phyloP scores from a whole-genome alignment of 345 rosid genomes.

The Zanthoxylum bungeanum region DNA sequence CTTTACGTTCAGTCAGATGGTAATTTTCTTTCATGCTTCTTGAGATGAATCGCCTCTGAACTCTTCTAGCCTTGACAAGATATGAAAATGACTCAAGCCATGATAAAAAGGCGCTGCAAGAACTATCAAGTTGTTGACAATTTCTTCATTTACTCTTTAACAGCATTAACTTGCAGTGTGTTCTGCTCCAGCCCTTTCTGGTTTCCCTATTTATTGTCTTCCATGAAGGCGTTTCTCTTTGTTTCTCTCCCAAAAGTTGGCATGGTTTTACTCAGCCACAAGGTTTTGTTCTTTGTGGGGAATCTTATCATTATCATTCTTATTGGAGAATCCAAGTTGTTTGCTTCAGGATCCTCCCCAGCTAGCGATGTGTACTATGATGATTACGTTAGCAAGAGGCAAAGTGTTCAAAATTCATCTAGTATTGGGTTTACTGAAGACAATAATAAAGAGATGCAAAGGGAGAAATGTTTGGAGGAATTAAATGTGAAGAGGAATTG shows the following conservation, averaged over 20 bases:
- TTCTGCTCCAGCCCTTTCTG: slow-evolving; percentile 39
- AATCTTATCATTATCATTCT: slow-evolving; percentile 54
- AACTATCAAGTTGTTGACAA: slow-evolving; percentile 26
- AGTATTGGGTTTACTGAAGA: no score
- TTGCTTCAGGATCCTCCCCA: slow-evolving; percentile 30
- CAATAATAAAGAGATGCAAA: slow-evolving; percentile 13
- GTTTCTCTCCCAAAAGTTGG: slow-evolving; percentile 28
- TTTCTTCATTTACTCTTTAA: slow-evolving; percentile 19
- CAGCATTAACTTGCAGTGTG: slow-evolving; percentile 30
- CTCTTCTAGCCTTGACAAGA: slow-evolving; percentile 17
- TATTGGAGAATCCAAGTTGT: slow-evolving; percentile 46
- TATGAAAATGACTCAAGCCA: slow-evolving; percentile 29
- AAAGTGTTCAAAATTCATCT: slow-evolving; percentile 6
- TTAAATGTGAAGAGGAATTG: slow-evolving; percentile 9
- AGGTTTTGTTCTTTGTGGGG: slow-evolving; percentile 46
- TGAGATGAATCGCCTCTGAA: slow-evolving; percentile 14
- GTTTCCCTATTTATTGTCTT: slow-evolving; percentile 30
- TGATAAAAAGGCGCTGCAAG: slow-evolving; percentile 36
- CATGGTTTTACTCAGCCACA: slow-evolving; percentile 28
- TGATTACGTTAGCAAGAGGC: slow-evolving; percentile 33
- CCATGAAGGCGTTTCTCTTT: slow-evolving; percentile 22
- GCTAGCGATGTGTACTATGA: slow-evolving; percentile 26
- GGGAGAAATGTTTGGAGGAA: slow-evolving; percentile 13
- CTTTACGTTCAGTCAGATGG: slow-evolving; percentile 30
- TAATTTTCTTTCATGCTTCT: slow-evolving; percentile 5